Base-by-base conservation (phyloP, 352 stramenopile species). In the Elongisporangium prolatum region DNA sequence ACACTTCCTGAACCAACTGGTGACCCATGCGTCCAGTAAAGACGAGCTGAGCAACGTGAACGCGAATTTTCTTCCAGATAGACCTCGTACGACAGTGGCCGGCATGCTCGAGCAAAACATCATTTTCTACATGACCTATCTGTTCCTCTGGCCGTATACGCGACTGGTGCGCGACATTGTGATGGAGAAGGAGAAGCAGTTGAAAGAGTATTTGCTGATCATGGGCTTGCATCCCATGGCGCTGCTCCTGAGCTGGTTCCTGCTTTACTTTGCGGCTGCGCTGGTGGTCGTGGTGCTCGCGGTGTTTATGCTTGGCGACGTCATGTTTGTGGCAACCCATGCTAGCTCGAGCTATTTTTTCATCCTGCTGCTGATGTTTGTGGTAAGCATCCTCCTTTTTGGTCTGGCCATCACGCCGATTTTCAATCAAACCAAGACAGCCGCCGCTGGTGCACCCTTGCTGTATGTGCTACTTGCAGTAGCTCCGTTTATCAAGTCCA, bases 181-280 rank as follows among this genome's bases (percentile, higher is more conserved):
- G 37, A 60, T 80, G 34, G 91, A 98, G 48, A 97, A 97, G 62
- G 91, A 98, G 69, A 89, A 80, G 49, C 77, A 91, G 57, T 65
- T 96, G 28, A 92, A 93, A 60, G 86, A 97, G 52, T 94, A 93
- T 57, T 50, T 97, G 68, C 71, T 96, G 52, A 97, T 97, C 48
- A 91, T 96, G 80, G 89, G 89, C 1, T 44, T 97, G 0, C 64
- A 64, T n/a, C 72, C 84, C 0, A 90, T 88, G 74, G 68, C 80
- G 22, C 66, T 93, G 34, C 55, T 93, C 21, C 51, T 89, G 20
- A 91, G 80, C 50, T 95, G 86, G 86, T 87, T 93, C 54, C 40
- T 88, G 47, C 61, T 95, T 7, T 95, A 95, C 57, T 80, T 90
- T 48, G n/a, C 88, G 11, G 82, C 80, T 4, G 87, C 77, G 7